Evolutionary conservation across 192 early-diverging fungal genomes (phyloP), one percentile per base, ranked within the genome.

Genomic region (Phycomyces blakesleeanus): DNA sequence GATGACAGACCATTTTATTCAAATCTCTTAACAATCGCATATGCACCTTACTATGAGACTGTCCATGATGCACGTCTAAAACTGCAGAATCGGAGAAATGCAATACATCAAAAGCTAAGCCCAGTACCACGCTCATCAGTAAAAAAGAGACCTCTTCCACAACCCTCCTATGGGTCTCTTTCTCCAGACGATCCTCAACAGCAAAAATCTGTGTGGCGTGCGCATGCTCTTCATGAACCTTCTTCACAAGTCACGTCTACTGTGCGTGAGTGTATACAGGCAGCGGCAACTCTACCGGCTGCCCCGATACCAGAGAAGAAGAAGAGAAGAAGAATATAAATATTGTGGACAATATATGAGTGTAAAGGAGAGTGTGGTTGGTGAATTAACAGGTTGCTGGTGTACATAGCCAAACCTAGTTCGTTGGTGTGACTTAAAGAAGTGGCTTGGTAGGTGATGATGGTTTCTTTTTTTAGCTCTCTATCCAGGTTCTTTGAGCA

Each of bases 61-160:
- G 34, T 74, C 16, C 57, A 79, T 40, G 78, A 79, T 64, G 67
- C 72, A n/a, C 66, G 78, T 29, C 25, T 44, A 27, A 79, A 79
- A 61, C 62, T 79, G 25, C 50, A 59, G 0, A 68, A 79, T 26
- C 66, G 78, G 57, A 68, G 61, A 27, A 42, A 24, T 9, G 56
- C 56, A 1, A 51, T 79, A 5, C 34, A 42, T 18, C 18, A 18
- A 14, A n/a, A n/a, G 3, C 18, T 47, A n/a, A 47, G 15, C 18
- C 44, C 44, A n/a, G 2, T 3, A 47, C 11, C 44, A 7, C 44
- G 11, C 11, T 7, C 2, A 34, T 34, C 7, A 7, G 11, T 7
- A 18, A 47, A 14, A 14, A 47, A 47, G 44, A 47, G 15, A 47
- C 44, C 18, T 12, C 44, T 18, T 47, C 15, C 44, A n/a, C 44